Evolutionary conservation across 1,284 basidiomycete species (phyloP).

Genomic region (Amylostereum areolatum): DNA sequence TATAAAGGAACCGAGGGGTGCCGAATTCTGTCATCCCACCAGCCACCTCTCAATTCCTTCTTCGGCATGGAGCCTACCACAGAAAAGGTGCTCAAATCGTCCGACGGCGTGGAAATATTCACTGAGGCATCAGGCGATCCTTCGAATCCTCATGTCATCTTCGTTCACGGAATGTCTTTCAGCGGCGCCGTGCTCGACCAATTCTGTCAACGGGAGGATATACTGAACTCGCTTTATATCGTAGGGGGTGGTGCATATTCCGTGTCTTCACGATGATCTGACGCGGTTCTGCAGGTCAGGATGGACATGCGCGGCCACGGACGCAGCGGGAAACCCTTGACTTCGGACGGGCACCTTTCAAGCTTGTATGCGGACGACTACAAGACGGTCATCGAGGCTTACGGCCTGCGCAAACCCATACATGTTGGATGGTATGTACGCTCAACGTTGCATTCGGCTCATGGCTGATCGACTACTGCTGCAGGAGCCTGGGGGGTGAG

Average conservation of each 20-base stretch:
- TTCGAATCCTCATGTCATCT: slow-evolving; percentile 28
- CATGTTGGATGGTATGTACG: slow-evolving; percentile 23
- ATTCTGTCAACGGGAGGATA: too few relatives aligned
- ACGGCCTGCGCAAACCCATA: slow-evolving; percentile 17
- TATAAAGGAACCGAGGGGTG: too few relatives aligned
- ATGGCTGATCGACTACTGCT: too few relatives aligned
- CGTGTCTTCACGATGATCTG: too few relatives aligned
- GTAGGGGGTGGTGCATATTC: slow-evolving; percentile 29
- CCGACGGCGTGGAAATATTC: slow-evolving; percentile 17
- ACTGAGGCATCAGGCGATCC: slow-evolving; percentile 32
- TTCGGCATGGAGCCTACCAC: too few relatives aligned
- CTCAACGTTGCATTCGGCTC: too few relatives aligned
- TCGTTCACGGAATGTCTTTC: slow-evolving; percentile 36
- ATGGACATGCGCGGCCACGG: slow-evolving; percentile 26
- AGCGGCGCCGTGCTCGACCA: too few relatives aligned
- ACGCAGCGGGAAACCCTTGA: slow-evolving; percentile 17
- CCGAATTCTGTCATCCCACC: too few relatives aligned
- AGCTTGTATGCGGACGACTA: slow-evolving; percentile 22
- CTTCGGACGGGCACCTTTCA: slow-evolving; percentile 14
- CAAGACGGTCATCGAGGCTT: slow-evolving; percentile 18
- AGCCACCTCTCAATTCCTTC: too few relatives aligned
- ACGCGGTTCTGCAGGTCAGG: too few relatives aligned
- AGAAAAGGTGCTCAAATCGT: slow-evolving; percentile 14
- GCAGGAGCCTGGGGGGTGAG: too few relatives aligned
- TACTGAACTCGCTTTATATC: slow-evolving; percentile 20